Evolutionary conservation across 2,329 filamentous ascomycete species (phyloP).

Genomic region (Scedosporium apiospermum): DNA sequence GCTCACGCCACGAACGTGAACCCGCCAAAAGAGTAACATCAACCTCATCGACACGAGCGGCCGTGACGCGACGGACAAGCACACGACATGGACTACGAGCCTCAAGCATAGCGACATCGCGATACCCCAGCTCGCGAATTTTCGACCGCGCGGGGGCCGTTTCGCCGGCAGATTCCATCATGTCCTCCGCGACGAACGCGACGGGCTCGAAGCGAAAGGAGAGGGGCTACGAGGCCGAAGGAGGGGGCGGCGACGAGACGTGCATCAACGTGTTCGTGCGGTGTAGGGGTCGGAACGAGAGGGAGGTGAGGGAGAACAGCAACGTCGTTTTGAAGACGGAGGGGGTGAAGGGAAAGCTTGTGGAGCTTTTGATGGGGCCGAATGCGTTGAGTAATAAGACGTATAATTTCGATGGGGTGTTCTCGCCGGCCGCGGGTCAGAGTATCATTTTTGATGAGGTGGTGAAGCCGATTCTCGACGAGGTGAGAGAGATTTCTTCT

Average conservation of each 20-base stretch:
- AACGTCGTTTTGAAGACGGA: constrained; percentile 83
- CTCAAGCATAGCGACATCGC: not conserved
- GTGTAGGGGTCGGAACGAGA: constrained; percentile 84
- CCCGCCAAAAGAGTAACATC: constrained; percentile 7
- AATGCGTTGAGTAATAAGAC: constrained; percentile 91
- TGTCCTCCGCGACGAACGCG: constrained; percentile 43
- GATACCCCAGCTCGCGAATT: not conserved
- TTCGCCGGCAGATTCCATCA: constrained; percentile 63
- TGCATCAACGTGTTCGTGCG: constrained; percentile 97
- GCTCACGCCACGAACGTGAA: constrained; percentile 6
- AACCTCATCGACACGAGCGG: constrained; percentile 6
- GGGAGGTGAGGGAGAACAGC: constrained; percentile 90
- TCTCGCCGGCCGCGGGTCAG: constrained; percentile 90
- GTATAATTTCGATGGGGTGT: constrained; percentile 95
- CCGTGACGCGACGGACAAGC: constrained; percentile 8
- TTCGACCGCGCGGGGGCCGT: constrained; percentile 29
- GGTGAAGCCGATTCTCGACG: constrained; percentile 83
- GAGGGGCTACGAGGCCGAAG: constrained; percentile 65
- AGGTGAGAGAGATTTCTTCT: constrained; percentile 45
- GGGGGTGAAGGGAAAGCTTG: constrained; percentile 73
- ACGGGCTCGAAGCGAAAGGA: constrained; percentile 74
- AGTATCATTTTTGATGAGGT: constrained; percentile 92
- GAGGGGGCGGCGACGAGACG: constrained; percentile 63
- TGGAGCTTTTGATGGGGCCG: constrained; percentile 86
- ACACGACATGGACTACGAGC: constrained; percentile 2